A percentile compares a stretch with the other conserved stretches of the same genome.
These are phyloP conservation scores for Ligustrum vulgare DNA, from an alignment of 257 asterid genomes.

Conservation along the genomic window DNA sequence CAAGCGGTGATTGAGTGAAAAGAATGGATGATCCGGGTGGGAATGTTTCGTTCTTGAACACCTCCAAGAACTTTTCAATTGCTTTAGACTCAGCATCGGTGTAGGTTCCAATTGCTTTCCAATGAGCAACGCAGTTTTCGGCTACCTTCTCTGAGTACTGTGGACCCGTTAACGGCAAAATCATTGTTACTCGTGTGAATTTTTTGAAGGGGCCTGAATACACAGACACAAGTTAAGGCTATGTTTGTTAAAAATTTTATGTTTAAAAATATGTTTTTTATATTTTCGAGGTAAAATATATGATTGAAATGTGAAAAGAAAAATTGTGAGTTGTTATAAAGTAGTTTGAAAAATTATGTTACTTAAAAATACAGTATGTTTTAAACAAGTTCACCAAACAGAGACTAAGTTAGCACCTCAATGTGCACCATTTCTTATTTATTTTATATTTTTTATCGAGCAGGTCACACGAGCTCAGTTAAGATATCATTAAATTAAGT, in stretches of 20 bases:
- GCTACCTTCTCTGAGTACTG: conserved; percentile 88
- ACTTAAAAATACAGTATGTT: too few relatives aligned
- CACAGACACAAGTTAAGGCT: neutral
- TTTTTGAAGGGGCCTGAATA: conserved; percentile 75
- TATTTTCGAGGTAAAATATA: too few relatives aligned
- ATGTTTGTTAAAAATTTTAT: too few relatives aligned
- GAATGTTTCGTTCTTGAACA: conserved; percentile 55
- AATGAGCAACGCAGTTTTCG: conserved; percentile 70
- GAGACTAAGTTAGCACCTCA: too few relatives aligned
- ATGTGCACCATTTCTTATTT: too few relatives aligned
- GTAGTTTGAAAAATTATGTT: too few relatives aligned
- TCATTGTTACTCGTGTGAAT: conserved; percentile 64
- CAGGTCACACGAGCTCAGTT: neutral
- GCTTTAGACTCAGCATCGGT: conserved; percentile 67
- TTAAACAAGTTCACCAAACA: too few relatives aligned
- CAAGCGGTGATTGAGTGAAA: conserved; percentile 74
- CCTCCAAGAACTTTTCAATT: conserved; percentile 48
- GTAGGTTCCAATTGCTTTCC: conserved; percentile 65
- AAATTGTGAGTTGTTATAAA: too few relatives aligned
- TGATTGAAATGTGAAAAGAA: too few relatives aligned
- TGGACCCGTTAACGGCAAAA: conserved; percentile 80
- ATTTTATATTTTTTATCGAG: too few relatives aligned
- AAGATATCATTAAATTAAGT: too few relatives aligned
- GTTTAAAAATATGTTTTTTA: too few relatives aligned
- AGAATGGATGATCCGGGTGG: conserved; percentile 80